These are phyloP conservation scores for Apiospora pterosperma DNA, from an alignment of 2,329 filamentous ascomycete genomes.

Conservation along the genomic window DNA sequence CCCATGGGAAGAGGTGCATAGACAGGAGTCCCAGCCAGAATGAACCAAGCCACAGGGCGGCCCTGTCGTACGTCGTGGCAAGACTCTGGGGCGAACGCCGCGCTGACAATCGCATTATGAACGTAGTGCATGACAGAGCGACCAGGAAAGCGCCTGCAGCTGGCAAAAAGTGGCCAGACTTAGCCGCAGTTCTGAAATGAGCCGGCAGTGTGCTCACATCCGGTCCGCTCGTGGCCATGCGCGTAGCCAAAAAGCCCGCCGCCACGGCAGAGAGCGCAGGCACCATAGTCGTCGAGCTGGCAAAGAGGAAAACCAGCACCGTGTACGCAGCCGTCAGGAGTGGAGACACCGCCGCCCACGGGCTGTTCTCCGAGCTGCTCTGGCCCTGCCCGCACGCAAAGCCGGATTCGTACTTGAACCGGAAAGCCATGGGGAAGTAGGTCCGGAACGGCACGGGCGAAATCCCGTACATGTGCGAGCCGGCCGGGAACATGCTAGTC, in stretches of 20 bases:
- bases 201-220: background rate
- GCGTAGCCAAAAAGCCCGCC: background rate
- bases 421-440: slow-evolving; percentile 10
- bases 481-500: slow-evolving; percentile 46
- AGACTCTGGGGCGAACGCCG: slow-evolving; percentile 54
- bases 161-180: background rate
- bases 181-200: background rate
- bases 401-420: slow-evolving; percentile 11
- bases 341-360: background rate
- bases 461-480: slow-evolving; percentile 3
- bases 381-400: slow-evolving; percentile 1
- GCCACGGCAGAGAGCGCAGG: background rate
- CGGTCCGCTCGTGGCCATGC: background rate
- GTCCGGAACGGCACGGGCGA: slow-evolving; percentile 6
- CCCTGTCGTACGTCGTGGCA: slow-evolving; percentile 65
- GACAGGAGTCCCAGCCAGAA: slow-evolving; percentile 71
- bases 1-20: slow-evolving; percentile 71
- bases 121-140: slow-evolving; percentile 63
- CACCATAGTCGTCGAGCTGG: background rate
- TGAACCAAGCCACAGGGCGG: slow-evolving; percentile 65
- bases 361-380: background rate
- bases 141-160: slow-evolving; percentile 58
- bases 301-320: slow-evolving; percentile 4
- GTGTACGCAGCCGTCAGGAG: slow-evolving; percentile 1
- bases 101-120: slow-evolving; percentile 63